Conservation (phyloP, 176 grass and related monocot genomes). For the Thinopyrum elongatum region DNA sequence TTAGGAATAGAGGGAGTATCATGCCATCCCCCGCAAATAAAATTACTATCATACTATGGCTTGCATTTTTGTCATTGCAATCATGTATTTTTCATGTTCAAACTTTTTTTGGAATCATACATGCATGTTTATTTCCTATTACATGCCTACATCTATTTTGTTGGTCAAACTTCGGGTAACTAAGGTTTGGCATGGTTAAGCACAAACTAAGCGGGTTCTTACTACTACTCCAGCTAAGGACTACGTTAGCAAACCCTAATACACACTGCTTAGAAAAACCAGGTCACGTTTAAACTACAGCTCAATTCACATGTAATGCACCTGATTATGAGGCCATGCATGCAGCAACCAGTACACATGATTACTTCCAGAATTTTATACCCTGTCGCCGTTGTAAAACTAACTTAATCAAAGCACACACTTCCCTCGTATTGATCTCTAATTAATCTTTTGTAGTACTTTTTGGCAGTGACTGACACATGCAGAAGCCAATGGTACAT, state of each 20-base stretch:
- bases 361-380: too few species aligned
- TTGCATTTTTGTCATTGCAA: too few species aligned
- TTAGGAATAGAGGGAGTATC: too few species aligned
- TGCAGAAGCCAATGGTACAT: background rate
- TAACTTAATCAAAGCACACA: background rate
- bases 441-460: background rate
- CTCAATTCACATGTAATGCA: too few species aligned
- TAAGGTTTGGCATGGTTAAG: background rate
- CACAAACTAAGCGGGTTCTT: background rate
- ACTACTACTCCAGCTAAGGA: background rate
- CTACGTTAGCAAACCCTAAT: background rate
- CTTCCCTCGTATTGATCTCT: too few species aligned
- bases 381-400: background rate
- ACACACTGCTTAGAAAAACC: background rate
- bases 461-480: background rate
- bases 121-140: too few species aligned
- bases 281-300: background rate
- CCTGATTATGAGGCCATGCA: too few species aligned
- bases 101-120: too few species aligned
- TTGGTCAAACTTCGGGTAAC: background rate
- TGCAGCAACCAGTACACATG: background rate
- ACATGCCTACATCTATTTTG: background rate
- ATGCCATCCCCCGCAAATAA: too few species aligned
- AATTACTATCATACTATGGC: too few species aligned
- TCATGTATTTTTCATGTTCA: too few species aligned